Evolutionary conservation across 352 stramenopile species (phyloP).

Genomic region (Phytophthora constricta): DNA sequence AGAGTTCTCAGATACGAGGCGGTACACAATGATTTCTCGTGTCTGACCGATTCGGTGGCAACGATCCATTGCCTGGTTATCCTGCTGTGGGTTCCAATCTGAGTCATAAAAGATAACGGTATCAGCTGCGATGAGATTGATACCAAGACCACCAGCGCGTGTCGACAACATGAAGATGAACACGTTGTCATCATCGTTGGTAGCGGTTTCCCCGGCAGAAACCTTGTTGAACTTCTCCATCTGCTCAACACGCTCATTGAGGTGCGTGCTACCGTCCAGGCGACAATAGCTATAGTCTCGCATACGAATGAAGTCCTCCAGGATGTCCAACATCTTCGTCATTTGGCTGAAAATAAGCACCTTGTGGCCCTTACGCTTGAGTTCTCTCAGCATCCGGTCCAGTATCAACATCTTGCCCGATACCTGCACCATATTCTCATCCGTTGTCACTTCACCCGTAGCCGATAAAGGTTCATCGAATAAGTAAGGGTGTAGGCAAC

Average conservation of each 20-base stretch:
- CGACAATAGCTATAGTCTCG: constrained; percentile 94
- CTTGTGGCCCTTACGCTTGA: constrained; percentile 96
- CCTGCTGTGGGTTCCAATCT: constrained; percentile 99
- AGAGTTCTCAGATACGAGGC: constrained; percentile 93
- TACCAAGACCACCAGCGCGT: constrained; percentile 95
- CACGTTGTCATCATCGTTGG: constrained; percentile 55
- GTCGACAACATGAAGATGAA: constrained; percentile 90
- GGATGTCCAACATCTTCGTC: constrained; percentile 98
- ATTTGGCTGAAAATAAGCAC: constrained; percentile 99
- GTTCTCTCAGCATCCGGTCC: constrained; percentile 96
- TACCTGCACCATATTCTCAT: constrained; percentile 91
- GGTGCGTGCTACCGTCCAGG: constrained; percentile 96
- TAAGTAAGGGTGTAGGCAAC: constrained; percentile 90
- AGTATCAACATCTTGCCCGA: constrained; percentile 99
- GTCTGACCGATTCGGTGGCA: constrained; percentile 92
- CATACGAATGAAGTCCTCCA: constrained; percentile 95
- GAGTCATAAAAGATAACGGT: constrained; percentile 98
- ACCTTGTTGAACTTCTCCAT: constrained; percentile 98
- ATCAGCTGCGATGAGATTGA: constrained; percentile 97
- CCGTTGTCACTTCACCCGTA: constrained; percentile 61
- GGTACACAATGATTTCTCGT: constrained; percentile 92
- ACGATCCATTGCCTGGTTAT: constrained; percentile 93
- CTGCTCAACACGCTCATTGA: constrained; percentile 93
- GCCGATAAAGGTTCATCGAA: constrained; percentile 82
- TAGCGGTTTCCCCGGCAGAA: constrained; percentile 24